Evolutionary conservation across 73 alveolate species (phyloP).

Genomic region (Uronychia setigera): DNA sequence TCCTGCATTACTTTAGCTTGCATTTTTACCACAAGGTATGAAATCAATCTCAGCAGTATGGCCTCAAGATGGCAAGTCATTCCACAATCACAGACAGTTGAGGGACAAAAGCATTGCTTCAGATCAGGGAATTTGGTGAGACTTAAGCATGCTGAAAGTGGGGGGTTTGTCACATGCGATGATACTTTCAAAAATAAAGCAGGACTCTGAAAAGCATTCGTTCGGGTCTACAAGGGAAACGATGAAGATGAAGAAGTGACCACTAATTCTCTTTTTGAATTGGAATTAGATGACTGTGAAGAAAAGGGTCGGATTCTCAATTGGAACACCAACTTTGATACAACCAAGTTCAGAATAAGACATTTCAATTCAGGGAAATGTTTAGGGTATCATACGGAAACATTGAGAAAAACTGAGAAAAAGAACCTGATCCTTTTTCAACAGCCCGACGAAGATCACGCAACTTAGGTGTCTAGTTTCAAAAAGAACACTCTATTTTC

Average conservation of each 20-base stretch:
- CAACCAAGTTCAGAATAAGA: neutral
- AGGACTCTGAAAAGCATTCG: conserved; percentile 41
- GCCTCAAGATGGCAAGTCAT: conserved; percentile 27
- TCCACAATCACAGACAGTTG: conserved; percentile 1
- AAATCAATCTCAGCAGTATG: conserved; percentile 19
- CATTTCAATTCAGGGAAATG: conserved; percentile 8
- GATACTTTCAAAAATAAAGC: conserved; percentile 8
- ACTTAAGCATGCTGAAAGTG: conserved; percentile 54
- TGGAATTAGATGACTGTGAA: conserved; percentile 34
- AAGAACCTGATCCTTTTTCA: neutral
- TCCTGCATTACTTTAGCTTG: conserved; percentile 13
- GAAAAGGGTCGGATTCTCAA: conserved; percentile 3
- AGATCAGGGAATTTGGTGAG: conserved; percentile 43
- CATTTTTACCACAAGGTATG: conserved; percentile 12
- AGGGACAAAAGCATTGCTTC: conserved; percentile 10
- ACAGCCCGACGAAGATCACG: neutral
- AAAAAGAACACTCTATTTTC: neutral
- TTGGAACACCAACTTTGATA: neutral
- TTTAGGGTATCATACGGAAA: conserved; percentile 1
- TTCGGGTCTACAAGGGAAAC: conserved; percentile 40
- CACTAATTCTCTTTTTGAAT: conserved; percentile 31
- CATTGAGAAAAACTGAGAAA: neutral
- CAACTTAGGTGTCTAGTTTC: neutral
- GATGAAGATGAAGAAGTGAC: conserved; percentile 30
- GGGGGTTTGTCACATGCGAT: conserved; percentile 43